A percentile compares a stretch with the other conserved stretches of the same genome.
phyloP scores from a whole-genome alignment of 805 yeast species.

The Debaryomyces prosopidis region DNA sequence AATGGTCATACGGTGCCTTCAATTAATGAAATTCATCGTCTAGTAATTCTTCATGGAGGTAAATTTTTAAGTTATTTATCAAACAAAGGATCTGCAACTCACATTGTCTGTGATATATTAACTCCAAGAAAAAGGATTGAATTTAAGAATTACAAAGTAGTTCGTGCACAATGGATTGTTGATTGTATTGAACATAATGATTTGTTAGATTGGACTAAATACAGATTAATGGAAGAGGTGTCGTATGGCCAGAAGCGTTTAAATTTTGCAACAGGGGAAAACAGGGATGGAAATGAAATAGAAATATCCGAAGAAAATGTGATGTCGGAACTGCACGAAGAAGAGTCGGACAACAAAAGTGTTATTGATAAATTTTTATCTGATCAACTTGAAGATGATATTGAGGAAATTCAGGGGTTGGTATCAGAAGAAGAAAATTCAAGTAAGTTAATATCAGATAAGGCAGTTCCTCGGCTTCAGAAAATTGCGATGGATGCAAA shows the following conservation, averaged over 20 bases:
- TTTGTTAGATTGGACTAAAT: conserved; percentile 71
- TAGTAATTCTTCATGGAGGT: conserved; percentile 82
- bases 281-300: neutral
- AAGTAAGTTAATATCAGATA: neutral
- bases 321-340: neutral
- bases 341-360: neutral
- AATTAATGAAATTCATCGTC: conserved; percentile 65
- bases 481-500: conserved; percentile 49
- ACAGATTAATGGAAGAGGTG: conserved; percentile 47
- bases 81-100: conserved; percentile 76
- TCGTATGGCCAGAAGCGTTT: conserved; percentile 56
- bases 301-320: conserved; percentile 1
- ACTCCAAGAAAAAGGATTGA: conserved; percentile 75
- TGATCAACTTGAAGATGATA: conserved; percentile 2
- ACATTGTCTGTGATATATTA: conserved; percentile 74
- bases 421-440: conserved; percentile 1
- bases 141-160: conserved; percentile 70
- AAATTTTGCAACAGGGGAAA: conserved; percentile 6
- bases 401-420: neutral
- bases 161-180: conserved; percentile 77
- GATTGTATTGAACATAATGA: conserved; percentile 54
- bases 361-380: neutral
- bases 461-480: neutral
- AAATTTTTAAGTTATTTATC: conserved; percentile 64
- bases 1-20: conserved; percentile 89